Conservation (phyloP, 768 basidiomycete genomes). For the Epithele typhae region DNA sequence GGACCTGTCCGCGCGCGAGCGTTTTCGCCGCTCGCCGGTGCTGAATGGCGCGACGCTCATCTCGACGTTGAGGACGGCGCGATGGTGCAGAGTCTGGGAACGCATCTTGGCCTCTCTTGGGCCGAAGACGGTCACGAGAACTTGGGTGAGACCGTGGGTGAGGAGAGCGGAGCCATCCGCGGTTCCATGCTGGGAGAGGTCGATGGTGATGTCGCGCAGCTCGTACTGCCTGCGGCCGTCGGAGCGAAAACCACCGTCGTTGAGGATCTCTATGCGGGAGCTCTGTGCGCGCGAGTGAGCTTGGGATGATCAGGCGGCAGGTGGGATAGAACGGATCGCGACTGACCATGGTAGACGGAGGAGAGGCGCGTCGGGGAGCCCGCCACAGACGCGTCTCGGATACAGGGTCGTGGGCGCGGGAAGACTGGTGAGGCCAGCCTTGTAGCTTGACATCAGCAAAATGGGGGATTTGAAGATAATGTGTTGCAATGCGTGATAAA, state of each 20-base stretch:
- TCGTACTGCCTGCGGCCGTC: constrained; percentile 94
- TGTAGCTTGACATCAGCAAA: too few species aligned
- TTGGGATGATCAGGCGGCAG: too few species aligned
- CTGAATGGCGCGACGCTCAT: constrained; percentile 86
- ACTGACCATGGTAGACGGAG: too few species aligned
- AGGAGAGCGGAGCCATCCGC: constrained; percentile 86
- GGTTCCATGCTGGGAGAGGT: constrained; percentile 65
- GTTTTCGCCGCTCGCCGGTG: constrained; percentile 70
- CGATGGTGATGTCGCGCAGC: constrained; percentile 75
- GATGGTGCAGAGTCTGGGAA: constrained; percentile 79
- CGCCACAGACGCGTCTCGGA: too few species aligned
- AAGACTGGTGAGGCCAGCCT: too few species aligned
- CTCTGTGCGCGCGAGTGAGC: constrained; percentile 27
- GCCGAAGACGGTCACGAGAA: constrained; percentile 85
- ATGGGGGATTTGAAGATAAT: too few species aligned
- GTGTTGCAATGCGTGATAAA: too few species aligned
- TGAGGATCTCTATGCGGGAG: constrained; percentile 68
- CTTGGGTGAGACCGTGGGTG: constrained; percentile 87
- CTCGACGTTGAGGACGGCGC: constrained; percentile 87
- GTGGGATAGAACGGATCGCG: too few species aligned
- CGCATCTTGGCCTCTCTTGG: constrained; percentile 85
- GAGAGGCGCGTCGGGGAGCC: too few species aligned
- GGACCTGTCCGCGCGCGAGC: constrained; percentile 84
- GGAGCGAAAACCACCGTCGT: constrained; percentile 83
- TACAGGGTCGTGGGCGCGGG: too few species aligned